Evolutionary conservation across 164 flowering plant genomes (phyloP).

Genomic region (Magnolia officinalis): DNA sequence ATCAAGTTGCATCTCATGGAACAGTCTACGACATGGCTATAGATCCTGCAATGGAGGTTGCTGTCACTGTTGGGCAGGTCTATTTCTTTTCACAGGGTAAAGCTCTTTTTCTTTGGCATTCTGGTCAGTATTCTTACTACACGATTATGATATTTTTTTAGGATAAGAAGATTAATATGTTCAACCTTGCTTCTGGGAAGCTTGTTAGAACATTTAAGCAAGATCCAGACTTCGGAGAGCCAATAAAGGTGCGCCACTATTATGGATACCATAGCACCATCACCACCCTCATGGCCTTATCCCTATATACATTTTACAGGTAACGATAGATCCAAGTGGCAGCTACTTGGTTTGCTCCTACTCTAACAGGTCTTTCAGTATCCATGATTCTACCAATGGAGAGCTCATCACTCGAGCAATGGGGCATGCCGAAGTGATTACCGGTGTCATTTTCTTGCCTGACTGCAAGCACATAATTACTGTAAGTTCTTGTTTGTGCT

Average conservation of each 20-base stretch:
- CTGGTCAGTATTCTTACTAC: background rate
- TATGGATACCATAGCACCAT: slow-evolving; percentile 3
- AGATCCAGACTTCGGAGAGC: slow-evolving; percentile 53
- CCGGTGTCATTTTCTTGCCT: slow-evolving; percentile 64
- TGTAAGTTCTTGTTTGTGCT: slow-evolving; percentile 39
- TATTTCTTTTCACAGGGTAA: slow-evolving; percentile 1
- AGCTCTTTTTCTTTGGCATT: background rate
- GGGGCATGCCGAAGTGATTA: slow-evolving; percentile 67
- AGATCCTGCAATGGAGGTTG: slow-evolving; percentile 47
- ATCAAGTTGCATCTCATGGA: slow-evolving; percentile 53
- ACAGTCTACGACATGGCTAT: slow-evolving; percentile 64
- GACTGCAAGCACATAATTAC: slow-evolving; percentile 71
- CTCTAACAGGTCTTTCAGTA: slow-evolving; percentile 63
- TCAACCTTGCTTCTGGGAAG: slow-evolving; percentile 51
- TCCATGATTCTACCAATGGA: slow-evolving; percentile 54
- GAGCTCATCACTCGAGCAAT: slow-evolving; percentile 50
- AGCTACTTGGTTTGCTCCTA: slow-evolving; percentile 66
- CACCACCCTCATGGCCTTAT: background rate
- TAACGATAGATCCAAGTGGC: slow-evolving; percentile 63
- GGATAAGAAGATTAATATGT: slow-evolving; percentile 69
- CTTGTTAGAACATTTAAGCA: slow-evolving; percentile 51
- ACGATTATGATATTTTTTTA: slow-evolving; percentile 12
- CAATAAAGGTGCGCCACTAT: slow-evolving; percentile 49
- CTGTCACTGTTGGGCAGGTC: slow-evolving; percentile 72
- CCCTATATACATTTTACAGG: slow-evolving; percentile 31